Evolutionary conservation across 257 asterid genomes (phyloP), one percentile per base, ranked within the genome.

Genomic region (Cinchona pubescens): DNA sequence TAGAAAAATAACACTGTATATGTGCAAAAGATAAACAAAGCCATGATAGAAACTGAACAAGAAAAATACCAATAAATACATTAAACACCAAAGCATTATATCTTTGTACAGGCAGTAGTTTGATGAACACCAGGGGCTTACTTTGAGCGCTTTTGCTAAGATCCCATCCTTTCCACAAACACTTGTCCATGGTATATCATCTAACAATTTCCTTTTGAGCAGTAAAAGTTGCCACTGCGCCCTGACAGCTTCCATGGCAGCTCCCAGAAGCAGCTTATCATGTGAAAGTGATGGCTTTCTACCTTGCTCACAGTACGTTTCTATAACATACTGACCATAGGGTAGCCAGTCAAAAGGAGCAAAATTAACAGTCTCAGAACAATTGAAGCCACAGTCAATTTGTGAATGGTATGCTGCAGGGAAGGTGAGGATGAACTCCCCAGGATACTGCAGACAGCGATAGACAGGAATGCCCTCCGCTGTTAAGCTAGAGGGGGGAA

Each of bases 311-410:
- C 88, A 79, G 74, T 90, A 91, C 64, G 82, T 76, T 78, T 94
- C 97, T 51, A 82, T 80, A 45, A 82, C 80, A 61, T 80, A 73
- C 79, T 88, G 94, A 75, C 98, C 97, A 82, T 84, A 87, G 59
- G 92, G 88, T 75, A 94, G 79, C 98, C 98, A 94, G 77, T 94
- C 94, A 70, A 88, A 75, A 60, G 97, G 96, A 81, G 98, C 97
- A 76, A 94, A 86, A 85, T 86, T 79, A 32, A 82, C 90, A 16
- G 88, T 30, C 76, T 94, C 97, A 2, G 90, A 81, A 89, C 92
- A 89, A 83, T 86, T 89, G 79, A 92, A 94, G 78, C 98, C 98
- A 79, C 91, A 85, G 79, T 89, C 83, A 73, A 91, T 83, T 73
- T 81, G 88, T 58, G 91, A 80, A 82, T 87, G 91, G 83, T 87